Conservation (phyloP, 2,329 filamentous ascomycete species). For the Mycocentrospora acerina region DNA sequence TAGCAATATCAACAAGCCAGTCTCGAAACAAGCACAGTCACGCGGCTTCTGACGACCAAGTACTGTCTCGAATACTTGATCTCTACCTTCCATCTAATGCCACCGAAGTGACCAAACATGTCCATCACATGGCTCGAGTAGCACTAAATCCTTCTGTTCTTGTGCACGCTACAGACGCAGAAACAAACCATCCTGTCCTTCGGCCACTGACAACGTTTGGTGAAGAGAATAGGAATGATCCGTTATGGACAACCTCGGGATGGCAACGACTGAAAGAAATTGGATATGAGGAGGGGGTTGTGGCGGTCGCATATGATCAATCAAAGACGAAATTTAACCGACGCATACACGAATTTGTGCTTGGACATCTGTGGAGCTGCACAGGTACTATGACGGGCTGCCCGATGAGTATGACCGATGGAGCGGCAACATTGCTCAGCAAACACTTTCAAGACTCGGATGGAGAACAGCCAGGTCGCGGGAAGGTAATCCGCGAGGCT, state of each 20-base stretch:
- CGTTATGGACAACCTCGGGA: conserved; percentile 65
- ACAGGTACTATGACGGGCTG: conserved; percentile 65
- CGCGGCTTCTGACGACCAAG: conserved; percentile 20
- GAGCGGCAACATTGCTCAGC: conserved; percentile 45
- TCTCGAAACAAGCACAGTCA: background rate
- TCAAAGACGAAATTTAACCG: conserved; percentile 55
- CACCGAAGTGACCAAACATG: conserved; percentile 11
- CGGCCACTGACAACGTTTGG: conserved; percentile 64
- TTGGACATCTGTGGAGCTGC: conserved; percentile 60
- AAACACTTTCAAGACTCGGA: conserved; percentile 23
- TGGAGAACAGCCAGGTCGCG: conserved; percentile 30
- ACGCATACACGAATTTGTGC: conserved; percentile 61
- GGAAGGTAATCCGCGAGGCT: conserved; percentile 54
- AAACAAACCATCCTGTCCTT: conserved; percentile 64
- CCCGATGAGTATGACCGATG: conserved; percentile 68
- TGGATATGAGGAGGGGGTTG: conserved; percentile 59
- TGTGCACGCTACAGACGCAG: conserved; percentile 59
- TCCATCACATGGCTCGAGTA: conserved; percentile 22
- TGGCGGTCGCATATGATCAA: conserved; percentile 62
- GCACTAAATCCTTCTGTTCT: conserved; percentile 21
- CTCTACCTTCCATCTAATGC: conserved; percentile 24
- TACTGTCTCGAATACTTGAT: conserved; percentile 21
- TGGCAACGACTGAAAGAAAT: conserved; percentile 65
- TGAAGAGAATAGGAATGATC: conserved; percentile 51
- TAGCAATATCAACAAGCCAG: background rate